Evolutionary conservation across 2,329 filamentous ascomycete species (phyloP), one percentile per base, ranked within the genome.

Genomic region (Nannizzia gypsea): DNA sequence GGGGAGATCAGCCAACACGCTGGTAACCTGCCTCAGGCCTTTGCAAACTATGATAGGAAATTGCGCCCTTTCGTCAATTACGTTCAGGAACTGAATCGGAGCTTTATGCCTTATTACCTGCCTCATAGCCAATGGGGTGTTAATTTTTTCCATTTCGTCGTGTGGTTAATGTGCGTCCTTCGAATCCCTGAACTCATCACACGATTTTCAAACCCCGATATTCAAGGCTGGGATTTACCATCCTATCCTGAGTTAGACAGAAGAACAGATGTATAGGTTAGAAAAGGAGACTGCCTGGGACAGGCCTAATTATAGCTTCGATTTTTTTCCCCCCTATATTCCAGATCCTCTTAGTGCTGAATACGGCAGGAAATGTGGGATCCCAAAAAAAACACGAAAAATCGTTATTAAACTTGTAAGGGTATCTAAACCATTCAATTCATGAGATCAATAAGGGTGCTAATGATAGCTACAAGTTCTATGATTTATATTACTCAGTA

Each of bases 1-100:
- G 82, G 82, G 1, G 81, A 75, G 59, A 65, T 76, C 13, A 58
- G 59, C 13, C 67, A 63, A 15, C 63, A 70, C 34, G 40, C 59
- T 1, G 64, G 65, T 6, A 40, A 68, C 46, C 22, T 22, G 67
- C 42, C 42, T 46, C 17, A 22, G 6, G 42, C 69, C 0, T 64
- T 71, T 24, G 38, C 28, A 17, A 61, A 62, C 4, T 70, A 71
- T 55, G 63, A 68, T 22, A 36, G 46, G 17, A 64, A 31, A 17
- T 60, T 71, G 50, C 61, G 67, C 28, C 68, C 69, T 8, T 66
- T 67, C 31, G 60, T 69, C 4, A 44, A 63, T 5, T 61, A 65
- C 36, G 60, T 66, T 15, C 67, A 69, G 54, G 61, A 65, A 26
- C 20, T 66, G 11, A 63, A 63, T 26, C 26, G 42, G 15, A 62